A percentile compares a stretch with the other conserved stretches of the same genome.
Conservation (phyloP, 176 grass and related monocot species). For the Bothriochloa decipiens region DNA sequence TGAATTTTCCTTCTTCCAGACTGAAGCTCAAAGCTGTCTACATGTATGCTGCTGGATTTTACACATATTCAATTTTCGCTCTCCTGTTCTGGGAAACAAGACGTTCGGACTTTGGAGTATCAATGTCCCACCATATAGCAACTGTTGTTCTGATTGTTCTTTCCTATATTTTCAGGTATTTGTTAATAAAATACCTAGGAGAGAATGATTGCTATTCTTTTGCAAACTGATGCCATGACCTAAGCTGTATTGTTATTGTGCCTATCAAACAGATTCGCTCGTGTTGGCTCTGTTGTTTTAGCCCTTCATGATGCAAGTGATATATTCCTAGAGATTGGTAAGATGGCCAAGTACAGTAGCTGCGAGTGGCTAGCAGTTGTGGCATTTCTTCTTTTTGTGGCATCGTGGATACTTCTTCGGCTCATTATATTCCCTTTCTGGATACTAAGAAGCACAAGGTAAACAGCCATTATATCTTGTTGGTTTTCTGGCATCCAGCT, state of each 20-base stretch:
- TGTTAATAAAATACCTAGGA: not conserved
- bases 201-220: slow-evolving; percentile 21
- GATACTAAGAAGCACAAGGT: slow-evolving; percentile 96
- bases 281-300: slow-evolving; percentile 77
- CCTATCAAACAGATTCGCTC: slow-evolving; percentile 64
- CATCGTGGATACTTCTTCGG: slow-evolving; percentile 83
- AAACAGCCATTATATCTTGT: slow-evolving; percentile 30
- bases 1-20: slow-evolving; percentile 49
- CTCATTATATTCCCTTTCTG: slow-evolving; percentile 85
- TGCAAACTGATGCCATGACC: slow-evolving; percentile 9
- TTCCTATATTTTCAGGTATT: slow-evolving; percentile 86
- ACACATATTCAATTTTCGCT: slow-evolving; percentile 94
- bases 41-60: slow-evolving; percentile 95
- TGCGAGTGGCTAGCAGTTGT: slow-evolving; percentile 64
- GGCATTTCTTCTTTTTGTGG: slow-evolving; percentile 75
- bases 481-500: slow-evolving; percentile 18
- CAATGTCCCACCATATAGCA: slow-evolving; percentile 88
- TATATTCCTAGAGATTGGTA: slow-evolving; percentile 87
- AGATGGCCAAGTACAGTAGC: slow-evolving; percentile 92
- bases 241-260: slow-evolving; percentile 33
- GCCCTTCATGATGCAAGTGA: slow-evolving; percentile 91
- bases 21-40: slow-evolving; percentile 89
- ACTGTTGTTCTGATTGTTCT: slow-evolving; percentile 76
- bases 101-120: slow-evolving; percentile 76
- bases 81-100: slow-evolving; percentile 96